Evolutionary conservation across 2,329 filamentous ascomycete genomes (phyloP).

Genomic region (Colletotrichum sublineola): DNA sequence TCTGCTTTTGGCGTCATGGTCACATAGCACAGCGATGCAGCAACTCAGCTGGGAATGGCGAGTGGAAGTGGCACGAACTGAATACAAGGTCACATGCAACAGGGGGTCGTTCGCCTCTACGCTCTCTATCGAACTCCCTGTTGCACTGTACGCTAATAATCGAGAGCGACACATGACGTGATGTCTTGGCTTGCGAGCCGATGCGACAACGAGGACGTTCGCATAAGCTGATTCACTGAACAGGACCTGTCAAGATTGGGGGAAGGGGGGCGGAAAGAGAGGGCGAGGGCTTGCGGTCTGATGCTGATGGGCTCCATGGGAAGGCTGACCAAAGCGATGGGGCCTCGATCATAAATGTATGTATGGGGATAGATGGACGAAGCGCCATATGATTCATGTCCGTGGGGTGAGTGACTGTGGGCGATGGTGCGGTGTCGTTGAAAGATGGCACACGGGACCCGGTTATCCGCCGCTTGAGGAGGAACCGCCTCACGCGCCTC

Average conservation of each 20-base stretch:
- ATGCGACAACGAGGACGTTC: conserved; percentile 23
- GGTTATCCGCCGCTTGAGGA: conserved; percentile 1
- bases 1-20: conserved; percentile 7
- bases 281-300: not conserved
- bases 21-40: conserved; percentile 9
- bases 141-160: not conserved
- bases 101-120: not conserved
- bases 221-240: conserved; percentile 9
- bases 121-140: conserved; percentile 2
- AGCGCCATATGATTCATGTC: not conserved
- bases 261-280: not conserved
- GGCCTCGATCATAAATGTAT: not conserved
- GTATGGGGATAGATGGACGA: not conserved
- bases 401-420: not conserved
- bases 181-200: conserved; percentile 28
- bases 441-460: not conserved
- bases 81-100: conserved; percentile 23
- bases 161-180: conserved; percentile 27
- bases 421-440: not conserved
- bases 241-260: not conserved
- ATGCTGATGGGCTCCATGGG: not conserved
- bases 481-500: conserved; percentile 11
- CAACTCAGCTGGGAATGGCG: not conserved
- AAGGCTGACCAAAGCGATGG: conserved; percentile 2
- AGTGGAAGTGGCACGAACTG: conserved; percentile 2